Percentiles rank a stretch among this genome's conserved stretches.
These are phyloP conservation scores for Rosa chinensis DNA, from an alignment of 306 rosid species.

Conservation along the genomic window DNA sequence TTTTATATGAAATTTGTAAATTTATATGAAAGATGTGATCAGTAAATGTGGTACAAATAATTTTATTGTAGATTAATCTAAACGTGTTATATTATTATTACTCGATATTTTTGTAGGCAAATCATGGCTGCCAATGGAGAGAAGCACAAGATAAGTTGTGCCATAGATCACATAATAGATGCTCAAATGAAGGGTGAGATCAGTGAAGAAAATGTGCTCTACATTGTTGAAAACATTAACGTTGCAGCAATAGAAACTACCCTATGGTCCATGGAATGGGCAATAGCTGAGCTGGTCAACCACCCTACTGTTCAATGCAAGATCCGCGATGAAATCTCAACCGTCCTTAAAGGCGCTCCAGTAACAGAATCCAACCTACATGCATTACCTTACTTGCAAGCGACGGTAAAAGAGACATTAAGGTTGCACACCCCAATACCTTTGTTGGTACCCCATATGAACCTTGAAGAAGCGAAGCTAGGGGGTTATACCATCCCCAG, in stretches of 20 bases:
- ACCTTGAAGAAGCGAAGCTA: constrained; percentile 75
- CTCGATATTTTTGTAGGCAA: constrained; percentile 29
- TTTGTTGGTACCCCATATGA: constrained; percentile 86
- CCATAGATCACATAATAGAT: constrained; percentile 83
- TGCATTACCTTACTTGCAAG: constrained; percentile 66
- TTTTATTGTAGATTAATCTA: neutral
- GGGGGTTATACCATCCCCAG: constrained; percentile 66
- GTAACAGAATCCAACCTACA: constrained; percentile 70
- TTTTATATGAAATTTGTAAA: neutral
- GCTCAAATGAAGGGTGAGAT: constrained; percentile 80
- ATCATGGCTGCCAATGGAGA: constrained; percentile 68
- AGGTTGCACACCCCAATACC: constrained; percentile 81
- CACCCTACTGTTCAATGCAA: constrained; percentile 59
- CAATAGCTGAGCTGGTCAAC: constrained; percentile 79
- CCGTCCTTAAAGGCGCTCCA: constrained; percentile 45
- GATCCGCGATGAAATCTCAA: constrained; percentile 63
- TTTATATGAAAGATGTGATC: neutral
- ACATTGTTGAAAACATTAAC: constrained; percentile 82
- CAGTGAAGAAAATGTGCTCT: constrained; percentile 67
- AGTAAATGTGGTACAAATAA: neutral
- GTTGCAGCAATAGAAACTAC: constrained; percentile 87
- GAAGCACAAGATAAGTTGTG: constrained; percentile 65
- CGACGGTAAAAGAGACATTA: constrained; percentile 69
- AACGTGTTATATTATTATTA: neutral
- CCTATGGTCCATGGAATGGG: constrained; percentile 93